Base-by-base conservation (phyloP, 306 rosid species). In the Prunus persica region DNA sequence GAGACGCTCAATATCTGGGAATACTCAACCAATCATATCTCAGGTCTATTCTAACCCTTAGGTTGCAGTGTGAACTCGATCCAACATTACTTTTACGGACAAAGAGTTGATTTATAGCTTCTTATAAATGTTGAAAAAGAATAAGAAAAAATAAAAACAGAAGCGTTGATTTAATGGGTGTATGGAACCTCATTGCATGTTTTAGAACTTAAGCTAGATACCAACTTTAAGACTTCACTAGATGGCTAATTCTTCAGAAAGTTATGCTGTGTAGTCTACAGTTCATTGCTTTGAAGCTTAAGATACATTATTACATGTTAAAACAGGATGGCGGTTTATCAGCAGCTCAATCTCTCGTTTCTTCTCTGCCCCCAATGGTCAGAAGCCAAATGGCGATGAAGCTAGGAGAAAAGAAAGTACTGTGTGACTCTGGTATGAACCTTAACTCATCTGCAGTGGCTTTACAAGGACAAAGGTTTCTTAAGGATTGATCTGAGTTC, bases 301-400 rank as follows among this genome's bases (percentile, higher is more conserved):
- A 32, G 13, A n/a, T 51, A 38, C 8, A 38, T 14, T 52, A 3
- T 54, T 69, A 2, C 65, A 77, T 82, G 66, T 73, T 72, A 72
- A 76, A 79, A 73, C 95, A 95, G 98, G 92, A 92, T 71, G 84
- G 78, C 77, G 76, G 86, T 82, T 71, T 83, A 75, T 73, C 87
- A 67, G 87, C 78, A 67, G 78, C 87, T 69, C 72, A 76, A 73
- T 67, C 87, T 78, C 86, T 92, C n/a, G 84, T 89, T 77, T 90
- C 93, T 73, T 80, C 80, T 51, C 96, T 95, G 54, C 93, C 97
- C 73, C 88, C 83, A 19, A 66, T 83, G 43, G 51, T 94, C 76
- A 88, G 85, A 87, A 81, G 76, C 86, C 87, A 87, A 77, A 85
- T 94, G 80, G 82, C 85, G 65, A 75, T 73, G 82, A 77, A 79